Evolutionary conservation across 164 flowering plant genomes (phyloP), one percentile per base, ranked within the genome.

Genomic region (Saururus chinensis): DNA sequence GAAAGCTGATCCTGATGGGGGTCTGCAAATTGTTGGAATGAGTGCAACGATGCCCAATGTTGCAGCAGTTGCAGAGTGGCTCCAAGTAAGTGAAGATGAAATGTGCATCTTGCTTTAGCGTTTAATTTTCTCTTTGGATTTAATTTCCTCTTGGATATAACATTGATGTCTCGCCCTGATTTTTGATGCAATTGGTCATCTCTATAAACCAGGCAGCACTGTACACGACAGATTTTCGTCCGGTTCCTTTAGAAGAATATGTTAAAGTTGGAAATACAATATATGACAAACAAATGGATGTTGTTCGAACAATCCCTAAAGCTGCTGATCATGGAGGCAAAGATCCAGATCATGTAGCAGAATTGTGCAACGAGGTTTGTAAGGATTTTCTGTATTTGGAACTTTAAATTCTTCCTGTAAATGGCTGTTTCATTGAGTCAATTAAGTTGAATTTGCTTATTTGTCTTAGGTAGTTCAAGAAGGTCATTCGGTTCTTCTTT

Each of bases 41-140:
- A 93, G 97, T 81, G 98, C 98, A 37, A 93, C 98, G 59, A 83
- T 93, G 89, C 98, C 98, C 61, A 93, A 93, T 83, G 97, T 93
- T 37, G 84, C 82, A 49, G 95, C 96, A 45, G 91, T 93, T 68
- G 93, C 97, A 67, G 88, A 93, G 67, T 93, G 99, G 99, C 97
- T 93, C 76, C 95, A 88, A 69, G 97, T 88, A 75, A 79, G 90
- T 69, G 58, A 55, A 26, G 22, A n/a, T 26, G n/a, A 57, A 53
- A 23, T 19, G 22, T n/a, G 16, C 20, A 35, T 17, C 22, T 58
- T 58, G 42, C 23, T 35, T 37, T 58, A 16, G 22, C 11, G 41
- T 17, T 25, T 16, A 11, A 53, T 53, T 20, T 10, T 7, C 17
- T 53, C 12, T 4, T 53, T 53, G 20, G 12, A 1, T 53, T 3